phyloP scores from a whole-genome alignment of 2,329 filamentous ascomycete genomes.

The Penicillium hordei region DNA sequence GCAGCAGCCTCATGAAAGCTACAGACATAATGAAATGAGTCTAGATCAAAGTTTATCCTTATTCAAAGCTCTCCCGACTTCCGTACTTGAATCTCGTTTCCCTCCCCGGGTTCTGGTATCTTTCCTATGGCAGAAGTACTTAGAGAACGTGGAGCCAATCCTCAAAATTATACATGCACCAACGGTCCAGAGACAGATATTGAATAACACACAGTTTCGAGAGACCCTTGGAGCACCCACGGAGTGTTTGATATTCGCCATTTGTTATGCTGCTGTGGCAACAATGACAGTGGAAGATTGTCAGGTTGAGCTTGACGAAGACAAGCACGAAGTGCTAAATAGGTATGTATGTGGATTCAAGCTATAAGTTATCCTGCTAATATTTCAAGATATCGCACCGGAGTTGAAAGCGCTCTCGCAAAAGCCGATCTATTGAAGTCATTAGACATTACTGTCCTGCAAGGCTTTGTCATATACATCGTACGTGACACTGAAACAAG shows the following conservation, averaged over 20 bases:
- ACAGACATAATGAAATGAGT: too few relatives aligned
- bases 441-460: slow-evolving; percentile 18
- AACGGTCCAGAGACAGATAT: slow-evolving; percentile 48
- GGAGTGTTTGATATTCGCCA: slow-evolving; percentile 19
- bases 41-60: background rate
- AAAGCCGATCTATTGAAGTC: slow-evolving; percentile 13
- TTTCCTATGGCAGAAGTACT: slow-evolving; percentile 24
- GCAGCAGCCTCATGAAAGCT: background rate
- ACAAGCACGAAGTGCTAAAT: slow-evolving; percentile 9
- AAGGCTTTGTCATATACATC: slow-evolving; percentile 24
- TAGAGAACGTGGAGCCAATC: slow-evolving; percentile 51
- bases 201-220: slow-evolving; percentile 29
- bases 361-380: background rate
- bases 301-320: slow-evolving; percentile 11
- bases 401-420: slow-evolving; percentile 13
- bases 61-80: background rate
- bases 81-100: background rate
- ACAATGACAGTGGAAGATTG: background rate
- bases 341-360: slow-evolving; percentile 6
- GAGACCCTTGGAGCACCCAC: background rate
- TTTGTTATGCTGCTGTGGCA: slow-evolving; percentile 20
- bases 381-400: slow-evolving; percentile 15
- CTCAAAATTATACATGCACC: slow-evolving; percentile 58
- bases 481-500: slow-evolving; percentile 8
- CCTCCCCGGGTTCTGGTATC: slow-evolving; percentile 7